These are phyloP conservation scores for Ettlia oleoabundans DNA, from an alignment of 139 green algal genomes.

Conservation along the genomic window DNA sequence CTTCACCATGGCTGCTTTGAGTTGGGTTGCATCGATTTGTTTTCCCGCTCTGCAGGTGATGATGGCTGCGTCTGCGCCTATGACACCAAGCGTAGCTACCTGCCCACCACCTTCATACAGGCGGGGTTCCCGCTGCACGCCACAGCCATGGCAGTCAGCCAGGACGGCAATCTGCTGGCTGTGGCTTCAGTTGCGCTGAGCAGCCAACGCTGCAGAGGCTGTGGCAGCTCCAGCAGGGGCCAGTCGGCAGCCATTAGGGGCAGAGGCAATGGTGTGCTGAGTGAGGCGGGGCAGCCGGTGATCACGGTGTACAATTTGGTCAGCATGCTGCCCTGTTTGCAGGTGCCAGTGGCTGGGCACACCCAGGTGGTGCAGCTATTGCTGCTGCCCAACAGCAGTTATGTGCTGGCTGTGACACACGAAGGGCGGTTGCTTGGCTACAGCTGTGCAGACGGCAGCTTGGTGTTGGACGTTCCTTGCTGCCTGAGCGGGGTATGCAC, in stretches of 20 bases:
- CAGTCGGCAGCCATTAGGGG: background rate
- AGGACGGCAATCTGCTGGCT: constrained; percentile 56
- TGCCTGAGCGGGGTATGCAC: background rate
- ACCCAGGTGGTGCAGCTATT: constrained; percentile 8
- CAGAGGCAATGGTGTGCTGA: background rate
- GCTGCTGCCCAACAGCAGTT: constrained; percentile 30
- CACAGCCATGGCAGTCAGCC: constrained; percentile 60
- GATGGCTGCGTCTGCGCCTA: constrained; percentile 80
- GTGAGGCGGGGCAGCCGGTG: background rate
- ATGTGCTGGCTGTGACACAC: constrained; percentile 32
- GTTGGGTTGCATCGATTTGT: background rate
- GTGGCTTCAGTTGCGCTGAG: background rate
- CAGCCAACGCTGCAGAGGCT: background rate
- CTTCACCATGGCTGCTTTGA: background rate
- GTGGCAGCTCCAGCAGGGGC: background rate
- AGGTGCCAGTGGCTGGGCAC: constrained; percentile 43
- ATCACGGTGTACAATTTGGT: constrained; percentile 64
- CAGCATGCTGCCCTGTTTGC: constrained; percentile 61
- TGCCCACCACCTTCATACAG: constrained; percentile 65
- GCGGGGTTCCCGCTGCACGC: constrained; percentile 41
- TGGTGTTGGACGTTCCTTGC: background rate
- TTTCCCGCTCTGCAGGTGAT: constrained; percentile 24
- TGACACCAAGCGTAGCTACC: constrained; percentile 62
- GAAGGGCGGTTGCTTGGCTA: constrained; percentile 37
- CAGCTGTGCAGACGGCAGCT: background rate